Conservation (phyloP, 139 green algal species). For the Chlamydomonas asymmetrica region DNA sequence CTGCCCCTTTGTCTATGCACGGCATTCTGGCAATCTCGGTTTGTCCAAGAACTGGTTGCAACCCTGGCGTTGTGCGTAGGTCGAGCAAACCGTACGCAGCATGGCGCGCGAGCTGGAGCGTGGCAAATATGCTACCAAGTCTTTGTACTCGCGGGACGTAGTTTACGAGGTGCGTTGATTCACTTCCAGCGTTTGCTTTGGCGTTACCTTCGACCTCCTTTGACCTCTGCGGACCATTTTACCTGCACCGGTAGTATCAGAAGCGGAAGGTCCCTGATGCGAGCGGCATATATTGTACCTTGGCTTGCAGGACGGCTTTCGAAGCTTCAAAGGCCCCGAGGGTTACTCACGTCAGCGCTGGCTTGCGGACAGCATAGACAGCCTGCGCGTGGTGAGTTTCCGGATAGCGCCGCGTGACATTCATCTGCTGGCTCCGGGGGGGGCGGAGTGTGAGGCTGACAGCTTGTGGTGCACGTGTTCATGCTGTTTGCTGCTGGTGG, state of each 20-base stretch:
- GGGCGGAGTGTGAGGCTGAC: too few relatives aligned
- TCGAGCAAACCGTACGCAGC: slow-evolving; percentile 63
- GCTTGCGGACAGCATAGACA: slow-evolving; percentile 31
- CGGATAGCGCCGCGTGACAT: neutral
- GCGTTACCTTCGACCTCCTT: too few relatives aligned
- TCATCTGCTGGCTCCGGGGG: neutral
- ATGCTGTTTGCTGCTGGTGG: too few relatives aligned
- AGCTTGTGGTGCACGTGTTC: too few relatives aligned
- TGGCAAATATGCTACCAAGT: slow-evolving; percentile 36
- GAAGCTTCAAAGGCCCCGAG: slow-evolving; percentile 53
- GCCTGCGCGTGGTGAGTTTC: slow-evolving; percentile 21
- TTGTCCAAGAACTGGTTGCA: too few relatives aligned
- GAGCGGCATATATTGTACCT: too few relatives aligned
- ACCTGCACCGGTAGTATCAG: neutral
- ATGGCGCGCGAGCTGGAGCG: slow-evolving; percentile 54
- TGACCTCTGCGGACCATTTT: too few relatives aligned
- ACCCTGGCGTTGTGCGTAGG: too few relatives aligned
- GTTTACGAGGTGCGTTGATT: neutral
- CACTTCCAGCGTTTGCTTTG: neutral
- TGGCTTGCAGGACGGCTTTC: slow-evolving; percentile 50
- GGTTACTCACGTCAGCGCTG: slow-evolving; percentile 52
- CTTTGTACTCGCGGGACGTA: slow-evolving; percentile 33
- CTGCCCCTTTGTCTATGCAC: too few relatives aligned
- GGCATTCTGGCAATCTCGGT: too few relatives aligned
- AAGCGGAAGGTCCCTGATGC: neutral